A percentile compares a stretch with the other conserved stretches of the same genome.
These are phyloP conservation scores for Diutina scorzettiae DNA, from an alignment of 1,139 yeast genomes.

Conservation along the genomic window DNA sequence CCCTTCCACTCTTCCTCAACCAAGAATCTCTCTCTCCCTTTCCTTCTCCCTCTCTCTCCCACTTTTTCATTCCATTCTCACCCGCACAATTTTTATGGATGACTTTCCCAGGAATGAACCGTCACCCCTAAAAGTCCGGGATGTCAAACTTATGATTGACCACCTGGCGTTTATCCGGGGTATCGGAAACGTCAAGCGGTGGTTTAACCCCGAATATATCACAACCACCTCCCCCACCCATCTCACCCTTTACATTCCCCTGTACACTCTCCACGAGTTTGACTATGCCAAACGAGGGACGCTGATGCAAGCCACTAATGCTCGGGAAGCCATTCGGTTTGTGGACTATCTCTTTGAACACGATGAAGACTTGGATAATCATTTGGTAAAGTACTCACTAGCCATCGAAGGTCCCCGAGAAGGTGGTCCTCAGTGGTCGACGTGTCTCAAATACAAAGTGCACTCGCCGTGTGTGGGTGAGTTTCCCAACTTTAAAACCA, in stretches of 20 bases:
- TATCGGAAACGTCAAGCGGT: constrained; percentile 44
- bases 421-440: constrained; percentile 38
- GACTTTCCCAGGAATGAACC: too few relatives aligned
- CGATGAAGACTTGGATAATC: constrained; percentile 6
- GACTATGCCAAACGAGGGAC: constrained; percentile 42
- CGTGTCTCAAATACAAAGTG: constrained; percentile 31
- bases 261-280: constrained; percentile 45
- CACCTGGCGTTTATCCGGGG: constrained; percentile 51
- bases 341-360: constrained; percentile 31
- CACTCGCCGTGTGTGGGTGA: constrained; percentile 34
- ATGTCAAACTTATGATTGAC: constrained; percentile 36
- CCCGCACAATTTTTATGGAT: too few relatives aligned
- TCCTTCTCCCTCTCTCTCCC: too few relatives aligned
- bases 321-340: constrained; percentile 44
- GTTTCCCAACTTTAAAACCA: constrained; percentile 32
- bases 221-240: constrained; percentile 12
- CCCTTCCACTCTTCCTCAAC: too few relatives aligned
- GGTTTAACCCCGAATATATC: constrained; percentile 35
- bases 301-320: constrained; percentile 43
- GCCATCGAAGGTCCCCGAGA: constrained; percentile 27
- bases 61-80: too few relatives aligned
- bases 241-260: constrained; percentile 32
- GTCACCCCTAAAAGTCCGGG: too few relatives aligned
- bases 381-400: constrained; percentile 13
- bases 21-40: too few relatives aligned